phyloP scores from a whole-genome alignment of 441 rosid species.

The Pelargonium myrrhifolium region DNA sequence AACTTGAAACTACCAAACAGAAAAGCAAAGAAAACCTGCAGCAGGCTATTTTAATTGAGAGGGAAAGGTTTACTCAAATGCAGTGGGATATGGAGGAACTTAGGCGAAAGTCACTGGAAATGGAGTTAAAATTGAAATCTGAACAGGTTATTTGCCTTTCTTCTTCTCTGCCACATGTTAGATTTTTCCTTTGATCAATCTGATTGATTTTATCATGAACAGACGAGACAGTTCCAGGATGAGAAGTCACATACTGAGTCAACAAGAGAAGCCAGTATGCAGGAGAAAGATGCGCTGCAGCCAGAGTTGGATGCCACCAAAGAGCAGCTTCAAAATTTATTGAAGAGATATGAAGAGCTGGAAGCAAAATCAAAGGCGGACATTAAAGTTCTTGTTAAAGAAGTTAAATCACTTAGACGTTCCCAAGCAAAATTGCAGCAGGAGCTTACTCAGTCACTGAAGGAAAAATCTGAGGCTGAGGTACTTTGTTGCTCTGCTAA shows the following conservation, averaged over 20 bases:
- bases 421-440: conserved; percentile 66
- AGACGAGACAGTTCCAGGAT: conserved; percentile 42
- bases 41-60: conserved; percentile 66
- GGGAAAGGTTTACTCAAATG: conserved; percentile 80
- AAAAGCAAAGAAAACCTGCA: conserved; percentile 74
- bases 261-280: conserved; percentile 38
- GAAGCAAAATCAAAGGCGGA: conserved; percentile 90
- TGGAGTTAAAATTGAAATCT: conserved; percentile 58
- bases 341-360: conserved; percentile 53
- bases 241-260: conserved; percentile 47
- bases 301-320: conserved; percentile 49
- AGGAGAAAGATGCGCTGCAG: conserved; percentile 59
- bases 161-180: conserved; percentile 2
- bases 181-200: conserved; percentile 1
- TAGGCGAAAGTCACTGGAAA: conserved; percentile 64
- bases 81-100: conserved; percentile 97
- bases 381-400: conserved; percentile 79
- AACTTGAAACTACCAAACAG: conserved; percentile 79
- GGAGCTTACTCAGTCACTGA: conserved; percentile 72
- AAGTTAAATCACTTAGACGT: conserved; percentile 76
- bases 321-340: conserved; percentile 49
- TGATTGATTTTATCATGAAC: conserved; percentile 14
- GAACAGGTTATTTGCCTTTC: conserved; percentile 44
- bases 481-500: conserved; percentile 28
- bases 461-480: conserved; percentile 87